Base-by-base conservation (phyloP, 2,329 filamentous ascomycete species). In the Talaromyces sp. region DNA sequence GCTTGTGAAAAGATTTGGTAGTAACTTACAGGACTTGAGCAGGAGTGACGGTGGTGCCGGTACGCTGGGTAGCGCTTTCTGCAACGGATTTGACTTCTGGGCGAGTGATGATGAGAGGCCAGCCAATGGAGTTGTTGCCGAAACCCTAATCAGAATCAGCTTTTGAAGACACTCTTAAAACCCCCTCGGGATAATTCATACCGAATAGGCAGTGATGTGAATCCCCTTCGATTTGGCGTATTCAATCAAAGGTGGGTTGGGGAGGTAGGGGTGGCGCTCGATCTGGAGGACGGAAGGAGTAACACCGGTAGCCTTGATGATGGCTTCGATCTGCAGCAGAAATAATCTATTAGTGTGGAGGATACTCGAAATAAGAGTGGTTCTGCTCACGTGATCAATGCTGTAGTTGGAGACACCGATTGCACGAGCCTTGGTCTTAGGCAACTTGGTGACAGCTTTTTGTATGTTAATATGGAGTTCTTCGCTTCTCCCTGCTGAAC, bases 261-360 rank as follows among this genome's bases (percentile, higher is more conserved):
- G 87, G 11, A 90, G 79, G 69, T 88, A 88, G 1, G 87, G 86
- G 72, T 90, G 86, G 58, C 85, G 85, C 72, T 90, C 87, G 66
- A 90, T 85, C 75, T 90, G 87, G 75, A 90, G 89, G 67, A 83
- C 82, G 1, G 84, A 84, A 1, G 87, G 87, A 1, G 85, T 77
- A 67, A 90, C 82, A 46, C 74, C 75, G n/a, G 75, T 76, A 58
- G 75, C 84, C 42, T 82, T 79, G 73, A 85, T 81, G 69, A 87
- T 71, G 57, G 79, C 78, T 69, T 87, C 80, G 69, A 87, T 75
- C 77, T 75, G 40, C 5, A 12, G 1, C 18, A 23, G 63, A 46
- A 54, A 37, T 14, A n/a, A n/a, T 23, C 25, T 62, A 63, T 67
- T 40, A 62, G 56, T 52, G 52, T 52, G 52, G 35, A 62, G 60